phyloP scores from a whole-genome alignment of 306 rosid species.

The Rosa rugosa region DNA sequence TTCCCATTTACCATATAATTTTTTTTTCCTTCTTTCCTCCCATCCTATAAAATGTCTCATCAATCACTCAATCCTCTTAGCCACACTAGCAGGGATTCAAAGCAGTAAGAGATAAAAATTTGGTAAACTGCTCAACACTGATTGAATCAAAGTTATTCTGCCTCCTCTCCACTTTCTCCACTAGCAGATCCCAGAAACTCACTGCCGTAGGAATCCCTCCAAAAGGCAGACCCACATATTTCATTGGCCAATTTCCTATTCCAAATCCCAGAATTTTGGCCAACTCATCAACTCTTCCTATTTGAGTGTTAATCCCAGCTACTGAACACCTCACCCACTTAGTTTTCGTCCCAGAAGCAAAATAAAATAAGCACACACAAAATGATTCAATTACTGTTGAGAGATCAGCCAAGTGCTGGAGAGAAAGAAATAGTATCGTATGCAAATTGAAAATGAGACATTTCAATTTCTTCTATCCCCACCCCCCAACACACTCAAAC shows the following conservation, averaged over 20 bases:
- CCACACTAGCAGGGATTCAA: background rate
- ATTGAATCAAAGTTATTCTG: background rate
- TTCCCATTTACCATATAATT: too few relatives aligned
- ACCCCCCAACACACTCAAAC: background rate
- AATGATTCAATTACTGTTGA: background rate
- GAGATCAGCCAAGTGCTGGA: background rate
- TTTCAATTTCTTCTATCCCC: background rate
- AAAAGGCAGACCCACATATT: background rate
- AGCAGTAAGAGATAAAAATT: background rate
- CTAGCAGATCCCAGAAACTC: background rate
- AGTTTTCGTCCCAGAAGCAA: background rate
- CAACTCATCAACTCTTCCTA: background rate
- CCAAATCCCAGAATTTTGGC: background rate
- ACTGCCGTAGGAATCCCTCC: background rate
- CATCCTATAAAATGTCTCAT: background rate
- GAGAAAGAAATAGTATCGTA: background rate
- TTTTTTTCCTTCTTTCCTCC: too few relatives aligned
- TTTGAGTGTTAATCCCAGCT: background rate
- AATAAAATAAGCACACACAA: background rate
- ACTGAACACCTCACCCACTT: background rate
- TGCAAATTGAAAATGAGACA: background rate
- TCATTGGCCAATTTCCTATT: background rate
- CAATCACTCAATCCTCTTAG: background rate
- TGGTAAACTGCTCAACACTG: background rate
- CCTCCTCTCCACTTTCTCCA: background rate